Conservation (phyloP, 2,329 filamentous ascomycete genomes). For the Trichoderma atrobrunneum region DNA sequence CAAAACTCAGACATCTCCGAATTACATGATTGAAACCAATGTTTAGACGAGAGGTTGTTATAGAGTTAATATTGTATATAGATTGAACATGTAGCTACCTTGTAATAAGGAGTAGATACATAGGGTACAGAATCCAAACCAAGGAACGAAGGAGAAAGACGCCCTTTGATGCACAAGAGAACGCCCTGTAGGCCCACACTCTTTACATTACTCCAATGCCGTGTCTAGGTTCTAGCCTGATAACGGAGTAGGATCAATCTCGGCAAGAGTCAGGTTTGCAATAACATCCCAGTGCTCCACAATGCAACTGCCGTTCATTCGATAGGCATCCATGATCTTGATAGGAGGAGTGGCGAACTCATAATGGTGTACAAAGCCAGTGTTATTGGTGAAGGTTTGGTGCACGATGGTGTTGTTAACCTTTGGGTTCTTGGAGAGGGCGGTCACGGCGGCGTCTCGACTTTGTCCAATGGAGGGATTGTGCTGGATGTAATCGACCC, state of each 20-base stretch:
- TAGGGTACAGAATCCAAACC: neutral
- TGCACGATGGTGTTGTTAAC: neutral
- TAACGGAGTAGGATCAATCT: neutral
- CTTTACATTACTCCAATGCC: neutral
- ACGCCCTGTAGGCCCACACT: neutral
- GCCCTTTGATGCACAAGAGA: neutral
- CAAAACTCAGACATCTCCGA: neutral
- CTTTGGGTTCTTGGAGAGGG: neutral
- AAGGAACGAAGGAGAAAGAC: neutral
- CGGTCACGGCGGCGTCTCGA: neutral
- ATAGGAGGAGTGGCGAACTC: neutral
- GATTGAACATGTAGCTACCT: neutral
- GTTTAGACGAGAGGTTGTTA: neutral
- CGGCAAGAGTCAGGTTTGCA: conserved; percentile 1
- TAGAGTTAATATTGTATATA: neutral
- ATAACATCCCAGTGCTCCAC: conserved; percentile 11
- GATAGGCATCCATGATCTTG: conserved; percentile 4
- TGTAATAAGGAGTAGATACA: neutral
- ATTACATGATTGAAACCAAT: neutral
- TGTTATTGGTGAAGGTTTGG: neutral
- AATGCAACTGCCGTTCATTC: conserved; percentile 11
- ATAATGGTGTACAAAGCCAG: neutral
- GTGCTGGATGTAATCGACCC: conserved; percentile 10
- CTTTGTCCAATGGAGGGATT: neutral
- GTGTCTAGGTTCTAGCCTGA: neutral